A percentile compares a stretch with the other conserved stretches of the same genome.
Evolutionary conservation across 139 green algal species (phyloP).

Genomic region (Nannochloris sp.): DNA sequence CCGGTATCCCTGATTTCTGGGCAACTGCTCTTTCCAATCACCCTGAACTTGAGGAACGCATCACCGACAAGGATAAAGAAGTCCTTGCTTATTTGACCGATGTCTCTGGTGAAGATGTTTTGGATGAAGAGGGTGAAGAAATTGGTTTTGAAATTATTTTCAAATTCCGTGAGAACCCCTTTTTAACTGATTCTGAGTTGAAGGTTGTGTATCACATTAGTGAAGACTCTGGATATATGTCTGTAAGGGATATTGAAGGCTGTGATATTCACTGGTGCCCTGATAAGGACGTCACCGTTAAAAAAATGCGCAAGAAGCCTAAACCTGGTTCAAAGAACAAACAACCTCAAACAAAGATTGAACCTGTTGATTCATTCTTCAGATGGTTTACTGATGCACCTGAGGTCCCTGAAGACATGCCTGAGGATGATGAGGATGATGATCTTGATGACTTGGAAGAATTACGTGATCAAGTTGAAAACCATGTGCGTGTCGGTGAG

Average conservation of each 20-base stretch:
- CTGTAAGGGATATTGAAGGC: conserved; percentile 36
- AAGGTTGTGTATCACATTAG: conserved; percentile 44
- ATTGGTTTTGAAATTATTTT: conserved; percentile 62
- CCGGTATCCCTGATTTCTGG: conserved; percentile 89
- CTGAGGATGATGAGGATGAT: conserved; percentile 54
- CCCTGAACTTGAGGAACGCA: conserved; percentile 31
- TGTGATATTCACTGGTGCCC: conserved; percentile 80
- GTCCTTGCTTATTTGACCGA: conserved; percentile 77
- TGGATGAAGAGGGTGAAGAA: conserved; percentile 26
- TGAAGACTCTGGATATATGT: conserved; percentile 52
- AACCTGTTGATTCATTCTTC: conserved; percentile 86
- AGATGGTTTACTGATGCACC: conserved; percentile 87
- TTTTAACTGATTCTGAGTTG: conserved; percentile 70
- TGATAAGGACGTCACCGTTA: conserved; percentile 89
- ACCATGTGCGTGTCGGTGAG: conserved; percentile 73
- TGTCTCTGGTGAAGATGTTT: conserved; percentile 38
- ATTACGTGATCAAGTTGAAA: conserved; percentile 79
- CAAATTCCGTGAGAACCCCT: conserved; percentile 77
- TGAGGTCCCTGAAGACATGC: conserved; percentile 46
- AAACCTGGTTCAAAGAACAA: conserved; percentile 72
- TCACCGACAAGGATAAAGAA: conserved; percentile 81
- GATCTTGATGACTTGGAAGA: conserved; percentile 85
- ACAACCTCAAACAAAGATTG: conserved; percentile 74
- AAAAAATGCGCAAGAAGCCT: conserved; percentile 94
- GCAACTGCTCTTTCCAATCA: conserved; percentile 62